A percentile compares a stretch with the other conserved stretches of the same genome.
phyloP scores from a whole-genome alignment of 192 early-diverging fungal genomes.

The Lobosporangium transversale region DNA sequence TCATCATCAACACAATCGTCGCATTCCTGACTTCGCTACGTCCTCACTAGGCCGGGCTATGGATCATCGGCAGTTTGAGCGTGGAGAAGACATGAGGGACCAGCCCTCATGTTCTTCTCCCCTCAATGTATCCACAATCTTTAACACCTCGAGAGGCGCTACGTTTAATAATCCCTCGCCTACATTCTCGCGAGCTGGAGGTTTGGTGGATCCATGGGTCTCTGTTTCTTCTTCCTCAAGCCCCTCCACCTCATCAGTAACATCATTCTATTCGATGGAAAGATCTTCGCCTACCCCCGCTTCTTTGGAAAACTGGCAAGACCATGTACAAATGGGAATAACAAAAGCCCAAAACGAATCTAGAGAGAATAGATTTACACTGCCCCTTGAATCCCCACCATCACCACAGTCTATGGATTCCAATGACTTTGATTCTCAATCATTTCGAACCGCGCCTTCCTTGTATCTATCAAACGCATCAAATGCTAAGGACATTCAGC shows the following conservation, averaged over 20 bases:
- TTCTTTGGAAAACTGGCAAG: background rate
- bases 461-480: background rate
- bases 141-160: conserved; percentile 18
- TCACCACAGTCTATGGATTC: background rate
- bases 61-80: conserved; percentile 44
- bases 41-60: conserved; percentile 34
- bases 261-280: background rate
- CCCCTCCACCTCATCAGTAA: background rate
- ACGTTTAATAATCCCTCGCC: conserved; percentile 7
- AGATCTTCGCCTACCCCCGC: background rate
- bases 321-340: background rate
- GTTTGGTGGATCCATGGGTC: background rate
- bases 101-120: background rate
- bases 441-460: background rate
- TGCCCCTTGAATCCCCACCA: too few relatives aligned
- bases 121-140: conserved; percentile 8
- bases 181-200: background rate
- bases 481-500: background rate
- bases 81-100: background rate
- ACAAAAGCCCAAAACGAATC: too few relatives aligned
- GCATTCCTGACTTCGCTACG: conserved; percentile 1
- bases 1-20: background rate
- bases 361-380: too few relatives aligned
- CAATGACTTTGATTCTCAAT: background rate
- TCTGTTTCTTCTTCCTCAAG: background rate